A percentile compares a stretch with the other conserved stretches of the same genome.
Evolutionary conservation across 495 filamentous ascomycete genomes (phyloP).

Genomic region (Penicillium desertorum): DNA sequence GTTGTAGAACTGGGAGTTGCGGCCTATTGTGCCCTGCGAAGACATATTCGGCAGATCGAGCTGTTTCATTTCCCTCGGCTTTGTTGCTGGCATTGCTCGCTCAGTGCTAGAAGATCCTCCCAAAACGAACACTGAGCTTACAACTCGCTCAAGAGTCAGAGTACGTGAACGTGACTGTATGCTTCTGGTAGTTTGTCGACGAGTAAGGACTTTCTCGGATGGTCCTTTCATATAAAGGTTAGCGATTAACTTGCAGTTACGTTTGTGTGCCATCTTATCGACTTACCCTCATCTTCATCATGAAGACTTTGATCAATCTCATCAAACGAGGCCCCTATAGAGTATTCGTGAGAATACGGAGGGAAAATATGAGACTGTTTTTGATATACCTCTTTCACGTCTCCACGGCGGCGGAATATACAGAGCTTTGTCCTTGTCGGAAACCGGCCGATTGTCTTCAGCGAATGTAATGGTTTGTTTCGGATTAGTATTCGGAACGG

Average conservation of each 20-base stretch:
- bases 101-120: not conserved
- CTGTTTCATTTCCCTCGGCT: slow-evolving; percentile 10
- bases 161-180: slow-evolving; percentile 8
- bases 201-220: slow-evolving; percentile 2
- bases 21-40: slow-evolving; percentile 60
- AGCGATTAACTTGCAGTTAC: not conserved
- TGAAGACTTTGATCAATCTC: slow-evolving; percentile 17
- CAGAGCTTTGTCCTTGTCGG: slow-evolving; percentile 20
- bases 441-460: not conserved
- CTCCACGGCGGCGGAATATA: slow-evolving; percentile 38
- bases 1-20: slow-evolving; percentile 78
- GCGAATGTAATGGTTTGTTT: slow-evolving; percentile 10
- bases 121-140: not conserved
- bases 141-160: slow-evolving; percentile 12
- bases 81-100: not conserved
- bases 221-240: slow-evolving; percentile 4
- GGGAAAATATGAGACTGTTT: not conserved
- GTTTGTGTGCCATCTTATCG: not conserved
- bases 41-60: slow-evolving; percentile 30
- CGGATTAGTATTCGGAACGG: not conserved
- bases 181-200: slow-evolving; percentile 12
- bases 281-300: slow-evolving; percentile 19
- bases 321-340: slow-evolving; percentile 19
- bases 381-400: slow-evolving; percentile 32
- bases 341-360: slow-evolving; percentile 4